Percentiles rank a stretch among this genome's conserved stretches.
These are phyloP conservation scores for Metschnikowia proteae DNA, from an alignment of 805 yeast genomes.

Conservation along the genomic window DNA sequence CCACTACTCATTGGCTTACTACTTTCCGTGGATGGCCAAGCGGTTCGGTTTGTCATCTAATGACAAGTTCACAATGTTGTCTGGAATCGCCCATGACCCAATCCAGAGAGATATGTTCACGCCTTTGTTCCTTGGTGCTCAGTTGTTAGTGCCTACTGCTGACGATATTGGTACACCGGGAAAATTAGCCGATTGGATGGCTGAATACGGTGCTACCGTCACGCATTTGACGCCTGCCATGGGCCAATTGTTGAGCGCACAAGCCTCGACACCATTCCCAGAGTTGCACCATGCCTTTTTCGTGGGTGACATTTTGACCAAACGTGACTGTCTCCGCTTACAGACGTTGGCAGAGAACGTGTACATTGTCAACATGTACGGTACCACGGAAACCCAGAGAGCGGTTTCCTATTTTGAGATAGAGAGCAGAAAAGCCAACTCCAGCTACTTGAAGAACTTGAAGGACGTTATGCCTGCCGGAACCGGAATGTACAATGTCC, in stretches of 20 bases:
- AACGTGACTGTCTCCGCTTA: slow-evolving; percentile 90
- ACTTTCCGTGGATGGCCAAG: slow-evolving; percentile 98
- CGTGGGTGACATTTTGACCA: slow-evolving; percentile 96
- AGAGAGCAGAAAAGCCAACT: slow-evolving; percentile 63
- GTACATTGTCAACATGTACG: slow-evolving; percentile 93
- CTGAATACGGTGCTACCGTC: slow-evolving; percentile 82
- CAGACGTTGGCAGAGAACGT: slow-evolving; percentile 91
- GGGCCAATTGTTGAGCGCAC: slow-evolving; percentile 97
- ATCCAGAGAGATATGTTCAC: slow-evolving; percentile 99
- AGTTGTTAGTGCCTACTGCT: slow-evolving; percentile 85
- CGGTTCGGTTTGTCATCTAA: slow-evolving; percentile 70
- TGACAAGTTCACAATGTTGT: slow-evolving; percentile 93
- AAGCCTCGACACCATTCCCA: slow-evolving; percentile 85
- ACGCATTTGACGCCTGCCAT: slow-evolving; percentile 99
- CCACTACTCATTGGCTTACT: slow-evolving; percentile 93
- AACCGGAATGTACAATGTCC: slow-evolving; percentile 94
- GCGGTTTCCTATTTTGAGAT: slow-evolving; percentile 95
- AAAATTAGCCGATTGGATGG: slow-evolving; percentile 96
- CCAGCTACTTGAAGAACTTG: slow-evolving; percentile 71
- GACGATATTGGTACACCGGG: slow-evolving; percentile 99
- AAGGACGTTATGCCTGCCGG: slow-evolving; percentile 99
- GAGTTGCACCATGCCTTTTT: slow-evolving; percentile 92
- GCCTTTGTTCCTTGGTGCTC: slow-evolving; percentile 94
- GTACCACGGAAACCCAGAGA: slow-evolving; percentile 98
- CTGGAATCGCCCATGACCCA: slow-evolving; percentile 99